These are phyloP conservation scores for Metschnikowia cubensis DNA, from an alignment of 805 yeast species.

Conservation along the genomic window DNA sequence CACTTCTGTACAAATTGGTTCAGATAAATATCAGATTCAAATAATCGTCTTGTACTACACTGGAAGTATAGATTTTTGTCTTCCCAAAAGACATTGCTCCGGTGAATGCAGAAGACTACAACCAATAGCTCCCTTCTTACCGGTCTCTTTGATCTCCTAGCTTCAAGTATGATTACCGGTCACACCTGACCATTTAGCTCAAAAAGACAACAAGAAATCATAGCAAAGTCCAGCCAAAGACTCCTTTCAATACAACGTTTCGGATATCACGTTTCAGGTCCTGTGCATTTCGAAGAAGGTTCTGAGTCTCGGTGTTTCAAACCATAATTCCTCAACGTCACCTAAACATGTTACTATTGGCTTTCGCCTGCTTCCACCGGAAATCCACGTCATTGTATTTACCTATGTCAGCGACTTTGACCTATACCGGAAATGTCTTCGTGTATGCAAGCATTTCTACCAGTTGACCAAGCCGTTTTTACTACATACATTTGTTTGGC, in stretches of 20 bases:
- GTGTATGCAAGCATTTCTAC: conserved; percentile 50
- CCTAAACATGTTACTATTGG: not conserved
- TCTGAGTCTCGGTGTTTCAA: conserved; percentile 6
- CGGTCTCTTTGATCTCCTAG: conserved; percentile 49
- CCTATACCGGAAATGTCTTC: conserved; percentile 39
- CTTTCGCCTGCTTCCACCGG: conserved; percentile 39
- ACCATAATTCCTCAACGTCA: not conserved
- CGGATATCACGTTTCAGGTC: conserved; percentile 45
- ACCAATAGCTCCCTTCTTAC: conserved; percentile 45
- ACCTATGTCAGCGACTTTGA: conserved; percentile 31
- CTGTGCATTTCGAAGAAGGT: conserved; percentile 36
- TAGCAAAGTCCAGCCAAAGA: conserved; percentile 16
- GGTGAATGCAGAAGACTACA: conserved; percentile 7
- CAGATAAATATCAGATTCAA: not conserved
- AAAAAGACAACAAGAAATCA: conserved; percentile 26
- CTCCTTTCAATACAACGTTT: conserved; percentile 41
- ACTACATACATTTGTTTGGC: no score
- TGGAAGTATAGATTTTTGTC: not conserved
- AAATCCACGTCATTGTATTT: conserved; percentile 39
- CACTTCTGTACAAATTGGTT: not conserved
- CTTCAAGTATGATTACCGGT: conserved; percentile 47
- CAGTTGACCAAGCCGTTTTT: conserved; percentile 49
- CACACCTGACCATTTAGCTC: conserved; percentile 40
- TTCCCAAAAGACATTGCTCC: no score
- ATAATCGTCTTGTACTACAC: not conserved